Conservation (phyloP, 345 rosid genomes). For the Conringia planisiliqua region DNA sequence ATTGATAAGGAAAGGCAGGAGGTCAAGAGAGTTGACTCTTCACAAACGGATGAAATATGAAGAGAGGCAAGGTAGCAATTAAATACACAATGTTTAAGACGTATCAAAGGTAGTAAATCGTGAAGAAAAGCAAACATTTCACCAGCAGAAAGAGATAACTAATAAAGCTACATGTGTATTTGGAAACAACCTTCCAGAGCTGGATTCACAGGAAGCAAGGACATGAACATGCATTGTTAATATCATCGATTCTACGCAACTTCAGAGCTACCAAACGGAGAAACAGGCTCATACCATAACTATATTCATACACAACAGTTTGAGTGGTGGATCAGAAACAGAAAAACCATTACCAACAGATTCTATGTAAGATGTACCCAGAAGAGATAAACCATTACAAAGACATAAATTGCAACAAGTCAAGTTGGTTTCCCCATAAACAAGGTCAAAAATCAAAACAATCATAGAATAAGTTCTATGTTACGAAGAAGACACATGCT, state of each 20-base stretch:
- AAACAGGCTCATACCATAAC: constrained; percentile 9
- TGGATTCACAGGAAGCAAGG: constrained; percentile 88
- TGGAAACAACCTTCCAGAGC: constrained; percentile 65
- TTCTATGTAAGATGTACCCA: too few species aligned
- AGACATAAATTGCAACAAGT: too few species aligned
- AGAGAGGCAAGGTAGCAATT: neutral
- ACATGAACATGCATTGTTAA: constrained; percentile 60
- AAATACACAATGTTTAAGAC: neutral
- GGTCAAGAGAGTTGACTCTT: neutral
- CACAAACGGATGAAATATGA: constrained; percentile 8
- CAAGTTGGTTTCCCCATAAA: too few species aligned
- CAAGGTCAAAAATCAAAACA: too few species aligned
- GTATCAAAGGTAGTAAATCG: neutral
- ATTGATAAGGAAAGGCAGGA: neutral
- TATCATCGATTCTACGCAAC: neutral
- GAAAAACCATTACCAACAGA: too few species aligned
- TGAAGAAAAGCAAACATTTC: neutral
- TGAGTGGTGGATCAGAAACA: too few species aligned
- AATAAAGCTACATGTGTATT: neutral
- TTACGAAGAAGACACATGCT: too few species aligned
- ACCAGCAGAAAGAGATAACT: constrained; percentile 11
- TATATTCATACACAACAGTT: neutral
- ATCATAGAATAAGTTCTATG: too few species aligned
- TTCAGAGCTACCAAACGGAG: constrained; percentile 1
- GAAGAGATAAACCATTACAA: too few species aligned